Percentiles rank a stretch among this genome's conserved stretches.
Evolutionary conservation across 768 basidiomycete genomes (phyloP).

Genomic region (Russula olivacea): DNA sequence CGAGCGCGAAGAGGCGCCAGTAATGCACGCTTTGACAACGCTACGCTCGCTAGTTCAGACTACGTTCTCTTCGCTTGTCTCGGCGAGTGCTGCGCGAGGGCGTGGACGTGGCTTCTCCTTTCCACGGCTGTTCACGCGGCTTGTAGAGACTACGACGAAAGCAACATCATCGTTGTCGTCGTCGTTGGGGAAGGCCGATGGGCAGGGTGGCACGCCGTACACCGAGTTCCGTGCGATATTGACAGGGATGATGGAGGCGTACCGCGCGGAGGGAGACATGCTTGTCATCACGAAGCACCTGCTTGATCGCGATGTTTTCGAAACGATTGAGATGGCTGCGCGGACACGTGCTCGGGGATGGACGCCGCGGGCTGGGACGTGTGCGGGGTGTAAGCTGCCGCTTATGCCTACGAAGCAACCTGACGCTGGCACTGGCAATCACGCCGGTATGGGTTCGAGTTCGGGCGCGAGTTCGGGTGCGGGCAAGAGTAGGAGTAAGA

Average conservation of each 20-base stretch:
- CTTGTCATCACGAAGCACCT: conserved; percentile 77
- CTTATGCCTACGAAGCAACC: conserved; percentile 30
- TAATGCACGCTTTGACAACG: conserved; percentile 37
- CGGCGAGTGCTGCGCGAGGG: conserved; percentile 58
- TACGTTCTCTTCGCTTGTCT: conserved; percentile 78
- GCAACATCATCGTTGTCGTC: conserved; percentile 12
- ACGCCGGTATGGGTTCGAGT: not conserved
- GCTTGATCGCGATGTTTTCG: conserved; percentile 76
- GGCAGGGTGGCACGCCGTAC: conserved; percentile 53
- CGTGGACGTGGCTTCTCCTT: conserved; percentile 65
- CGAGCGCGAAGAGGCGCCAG: not conserved
- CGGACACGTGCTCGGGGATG: conserved; percentile 58
- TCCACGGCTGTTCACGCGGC: conserved; percentile 84
- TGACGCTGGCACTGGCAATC: not conserved
- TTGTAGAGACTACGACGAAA: conserved; percentile 64
- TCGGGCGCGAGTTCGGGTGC: not conserved
- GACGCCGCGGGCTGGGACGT: conserved; percentile 46
- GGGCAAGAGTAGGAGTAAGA: not conserved
- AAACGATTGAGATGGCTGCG: conserved; percentile 54
- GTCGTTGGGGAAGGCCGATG: conserved; percentile 22
- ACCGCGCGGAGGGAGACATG: conserved; percentile 88
- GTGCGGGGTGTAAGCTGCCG: conserved; percentile 48
- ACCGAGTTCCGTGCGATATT: conserved; percentile 88
- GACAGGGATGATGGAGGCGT: conserved; percentile 93
- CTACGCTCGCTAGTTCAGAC: conserved; percentile 75